Evolutionary conservation across 1,284 basidiomycete genomes (phyloP).

Genomic region (Trichosporon sp.): DNA sequence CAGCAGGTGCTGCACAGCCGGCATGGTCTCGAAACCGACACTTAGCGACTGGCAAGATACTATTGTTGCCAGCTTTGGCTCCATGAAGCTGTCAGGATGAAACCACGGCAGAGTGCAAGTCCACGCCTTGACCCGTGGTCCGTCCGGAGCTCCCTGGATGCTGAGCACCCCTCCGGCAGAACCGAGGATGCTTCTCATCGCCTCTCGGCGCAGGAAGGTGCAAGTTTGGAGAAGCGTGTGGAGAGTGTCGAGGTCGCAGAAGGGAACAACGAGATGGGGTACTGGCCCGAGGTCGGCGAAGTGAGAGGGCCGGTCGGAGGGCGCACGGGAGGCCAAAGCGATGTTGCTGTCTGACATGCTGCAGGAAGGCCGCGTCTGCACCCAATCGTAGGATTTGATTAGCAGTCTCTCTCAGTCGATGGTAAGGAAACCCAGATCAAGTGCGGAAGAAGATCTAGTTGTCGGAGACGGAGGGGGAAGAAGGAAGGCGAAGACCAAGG

Average conservation of each 20-base stretch:
- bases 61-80: no score
- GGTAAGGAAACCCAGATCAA: no score
- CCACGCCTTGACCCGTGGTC: not conserved
- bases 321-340: no score
- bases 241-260: not conserved
- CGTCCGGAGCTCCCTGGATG: not conserved
- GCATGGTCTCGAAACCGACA: not conserved
- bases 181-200: not conserved
- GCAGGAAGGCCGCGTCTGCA: no score
- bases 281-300: not conserved
- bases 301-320: no score
- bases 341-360: no score
- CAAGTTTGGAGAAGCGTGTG: not conserved
- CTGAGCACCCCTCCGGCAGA: not conserved
- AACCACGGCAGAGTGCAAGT: not conserved
- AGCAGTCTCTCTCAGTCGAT: no score
- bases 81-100: not conserved
- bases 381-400: no score
- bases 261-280: not conserved
- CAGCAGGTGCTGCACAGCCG: not conserved
- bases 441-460: no score
- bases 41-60: not conserved
- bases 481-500: not conserved
- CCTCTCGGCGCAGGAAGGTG: not conserved
- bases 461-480: not conserved